Base-by-base conservation (phyloP, 257 asterid species). In the Nyctanthes arbortristis region DNA sequence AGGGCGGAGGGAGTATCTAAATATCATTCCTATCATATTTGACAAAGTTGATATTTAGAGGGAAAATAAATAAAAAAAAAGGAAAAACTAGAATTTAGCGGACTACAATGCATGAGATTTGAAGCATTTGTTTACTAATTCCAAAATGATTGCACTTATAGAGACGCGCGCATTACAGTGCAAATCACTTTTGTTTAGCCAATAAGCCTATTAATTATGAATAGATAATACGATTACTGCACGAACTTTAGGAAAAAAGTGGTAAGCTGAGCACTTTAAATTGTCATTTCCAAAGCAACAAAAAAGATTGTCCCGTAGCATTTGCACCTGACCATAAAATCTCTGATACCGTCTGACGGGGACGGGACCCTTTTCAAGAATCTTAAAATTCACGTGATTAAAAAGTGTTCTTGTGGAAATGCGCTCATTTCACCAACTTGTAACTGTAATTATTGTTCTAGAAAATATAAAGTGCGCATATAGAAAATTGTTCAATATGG, bases 231-330 rank as follows among this genome's bases (percentile, higher is more conserved):
- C 10, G 59, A 52, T 52, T 52, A 52, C 31, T 52, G 59, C 30
- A 52, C 59, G 31, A 5, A 52, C 59, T 52, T 52, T 52, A 24
- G 20, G 59, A 13, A 10, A 52, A 52, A 52, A 52, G 30, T 9
- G 30, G 24, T 52, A 20, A 20, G 31, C 58, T 9, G 59, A 52
- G 31, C 6, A 52, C 59, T 52, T 52, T 9, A 52, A 52, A 9
- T 52, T 52, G 59, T 52, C 59, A 52, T 52, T 52, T 24, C 59
- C 59, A 52, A 52, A 9, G 59, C 59, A 22, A 52, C 8, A 24
- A 52, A 52, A n/a, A 24, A 52, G 14, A 52, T 14, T 52, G 59
- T 52, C 59, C 59, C 59, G 29, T 52, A 52, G 29, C 59, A 6
- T 52, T 52, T 52, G 59, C 22, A 52, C 59, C 24, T 7, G 31